A percentile compares a stretch with the other conserved stretches of the same genome.
Evolutionary conservation across 2,329 filamentous ascomycete species (phyloP).

Genomic region (Verticillium dahliae): DNA sequence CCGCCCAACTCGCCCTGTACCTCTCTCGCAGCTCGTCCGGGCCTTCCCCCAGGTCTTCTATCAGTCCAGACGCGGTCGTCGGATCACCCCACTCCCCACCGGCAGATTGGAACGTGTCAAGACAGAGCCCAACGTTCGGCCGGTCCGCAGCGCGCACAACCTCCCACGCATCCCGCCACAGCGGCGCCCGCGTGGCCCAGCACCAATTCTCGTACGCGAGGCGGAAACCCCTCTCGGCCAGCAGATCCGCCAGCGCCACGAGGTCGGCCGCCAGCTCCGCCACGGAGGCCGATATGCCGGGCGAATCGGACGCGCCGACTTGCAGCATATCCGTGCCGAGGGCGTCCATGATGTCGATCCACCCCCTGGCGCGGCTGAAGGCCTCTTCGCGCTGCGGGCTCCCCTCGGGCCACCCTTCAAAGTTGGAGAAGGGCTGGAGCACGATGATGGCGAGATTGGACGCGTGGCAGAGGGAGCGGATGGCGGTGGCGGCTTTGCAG

Average conservation of each 20-base stretch:
- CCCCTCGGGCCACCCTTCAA: constrained; percentile 64
- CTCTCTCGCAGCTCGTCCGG: constrained; percentile 38
- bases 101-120: constrained; percentile 72
- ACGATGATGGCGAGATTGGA: constrained; percentile 58
- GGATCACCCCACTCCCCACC: constrained; percentile 71
- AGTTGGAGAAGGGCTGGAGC: constrained; percentile 70
- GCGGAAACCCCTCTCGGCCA: constrained; percentile 44
- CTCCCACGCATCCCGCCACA: constrained; percentile 64
- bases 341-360: constrained; percentile 51
- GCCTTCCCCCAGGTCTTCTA: constrained; percentile 30
- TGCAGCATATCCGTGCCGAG: constrained; percentile 66
- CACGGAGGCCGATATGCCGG: constrained; percentile 43
- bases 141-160: constrained; percentile 58
- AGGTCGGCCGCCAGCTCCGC: constrained; percentile 52
- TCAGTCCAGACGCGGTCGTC: constrained; percentile 34
- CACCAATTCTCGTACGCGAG: constrained; percentile 80
- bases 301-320: constrained; percentile 58
- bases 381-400: constrained; percentile 54
- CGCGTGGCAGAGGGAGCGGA: constrained; percentile 47
- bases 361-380: constrained; percentile 56
- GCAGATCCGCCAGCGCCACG: constrained; percentile 54
- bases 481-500: constrained; percentile 43
- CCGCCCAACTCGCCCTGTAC: constrained; percentile 48
- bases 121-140: constrained; percentile 64
- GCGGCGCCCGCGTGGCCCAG: constrained; percentile 65